Conservation (phyloP, 768 basidiomycete species). For the Hypholoma fasciculare region DNA sequence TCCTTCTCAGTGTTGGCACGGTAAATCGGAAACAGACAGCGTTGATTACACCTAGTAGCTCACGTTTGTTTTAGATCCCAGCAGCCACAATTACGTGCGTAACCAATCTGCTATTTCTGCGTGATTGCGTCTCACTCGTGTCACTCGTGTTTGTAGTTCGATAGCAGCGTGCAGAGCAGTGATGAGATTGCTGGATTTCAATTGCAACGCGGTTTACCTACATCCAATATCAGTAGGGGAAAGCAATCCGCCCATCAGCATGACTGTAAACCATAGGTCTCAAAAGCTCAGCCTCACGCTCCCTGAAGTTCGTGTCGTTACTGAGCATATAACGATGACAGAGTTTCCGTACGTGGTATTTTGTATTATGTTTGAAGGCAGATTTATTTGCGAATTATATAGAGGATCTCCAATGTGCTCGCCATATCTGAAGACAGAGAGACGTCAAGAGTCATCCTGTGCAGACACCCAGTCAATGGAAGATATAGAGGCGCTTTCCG, state of each 20-base stretch:
- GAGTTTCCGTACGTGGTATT: constrained; percentile 46
- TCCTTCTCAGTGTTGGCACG: constrained; percentile 47
- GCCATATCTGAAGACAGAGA: constrained; percentile 24
- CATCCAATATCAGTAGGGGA: constrained; percentile 42
- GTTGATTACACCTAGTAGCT: neutral
- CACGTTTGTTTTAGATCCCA: constrained; percentile 42
- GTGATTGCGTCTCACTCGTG: constrained; percentile 1
- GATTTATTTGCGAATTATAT: neutral
- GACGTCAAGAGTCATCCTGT: constrained; percentile 21
- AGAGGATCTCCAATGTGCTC: constrained; percentile 19
- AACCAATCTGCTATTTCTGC: neutral
- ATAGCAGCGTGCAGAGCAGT: constrained; percentile 72
- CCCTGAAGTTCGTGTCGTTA: constrained; percentile 56
- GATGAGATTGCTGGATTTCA: constrained; percentile 63
- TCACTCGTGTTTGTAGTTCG: constrained; percentile 31
- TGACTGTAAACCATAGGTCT: constrained; percentile 23
- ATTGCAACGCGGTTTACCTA: constrained; percentile 42
- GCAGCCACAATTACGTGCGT: constrained; percentile 65
- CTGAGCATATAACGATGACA: constrained; percentile 60
- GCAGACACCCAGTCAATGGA: constrained; percentile 26
- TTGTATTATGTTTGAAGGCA: neutral
- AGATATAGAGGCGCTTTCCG: constrained; percentile 26
- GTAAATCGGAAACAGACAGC: constrained; percentile 28
- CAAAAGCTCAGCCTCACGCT: constrained; percentile 30
- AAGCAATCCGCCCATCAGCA: constrained; percentile 27